These are phyloP conservation scores for Ophiostoma quercus DNA, from an alignment of 2,329 filamentous ascomycete species.

Conservation along the genomic window DNA sequence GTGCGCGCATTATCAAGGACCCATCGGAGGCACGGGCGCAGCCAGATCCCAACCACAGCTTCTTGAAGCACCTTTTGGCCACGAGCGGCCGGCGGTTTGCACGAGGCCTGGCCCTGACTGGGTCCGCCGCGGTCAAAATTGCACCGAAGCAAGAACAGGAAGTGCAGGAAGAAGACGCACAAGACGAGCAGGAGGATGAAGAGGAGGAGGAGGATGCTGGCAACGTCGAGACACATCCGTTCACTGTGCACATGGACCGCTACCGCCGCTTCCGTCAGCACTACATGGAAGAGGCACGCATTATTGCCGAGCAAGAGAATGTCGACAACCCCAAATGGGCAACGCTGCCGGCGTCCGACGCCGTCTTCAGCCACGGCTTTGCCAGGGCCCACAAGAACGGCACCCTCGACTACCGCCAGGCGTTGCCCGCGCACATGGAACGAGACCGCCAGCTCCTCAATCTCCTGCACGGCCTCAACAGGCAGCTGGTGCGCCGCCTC, in stretches of 20 bases:
- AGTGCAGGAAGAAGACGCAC: no score
- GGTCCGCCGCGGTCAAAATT: background rate
- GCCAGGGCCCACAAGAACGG: slow-evolving; percentile 23
- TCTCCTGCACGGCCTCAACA: slow-evolving; percentile 29
- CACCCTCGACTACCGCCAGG: background rate
- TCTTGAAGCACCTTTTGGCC: slow-evolving; percentile 12
- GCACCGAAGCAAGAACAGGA: background rate
- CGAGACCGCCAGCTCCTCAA: slow-evolving; percentile 31
- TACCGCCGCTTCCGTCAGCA: slow-evolving; percentile 23
- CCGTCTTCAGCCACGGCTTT: slow-evolving; percentile 19
- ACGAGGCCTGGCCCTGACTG: background rate
- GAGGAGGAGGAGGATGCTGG: background rate
- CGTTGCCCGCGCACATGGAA: slow-evolving; percentile 29
- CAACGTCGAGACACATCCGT: slow-evolving; percentile 24
- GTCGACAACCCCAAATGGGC: slow-evolving; percentile 20
- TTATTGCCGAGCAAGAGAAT: slow-evolving; percentile 12
- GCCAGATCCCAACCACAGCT: background rate
- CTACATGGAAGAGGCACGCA: slow-evolving; percentile 27
- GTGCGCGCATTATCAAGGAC: background rate
- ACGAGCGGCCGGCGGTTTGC: slow-evolving; percentile 20
- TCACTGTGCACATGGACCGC: slow-evolving; percentile 23
- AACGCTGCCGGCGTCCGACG: slow-evolving; percentile 28
- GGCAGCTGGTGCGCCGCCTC: slow-evolving; percentile 29
- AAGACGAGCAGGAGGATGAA: background rate
- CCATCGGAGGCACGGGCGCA: no score